Percentiles rank a stretch among this genome's conserved stretches.
These are phyloP conservation scores for Hygrophila difformis DNA, from an alignment of 257 asterid genomes.

Conservation along the genomic window DNA sequence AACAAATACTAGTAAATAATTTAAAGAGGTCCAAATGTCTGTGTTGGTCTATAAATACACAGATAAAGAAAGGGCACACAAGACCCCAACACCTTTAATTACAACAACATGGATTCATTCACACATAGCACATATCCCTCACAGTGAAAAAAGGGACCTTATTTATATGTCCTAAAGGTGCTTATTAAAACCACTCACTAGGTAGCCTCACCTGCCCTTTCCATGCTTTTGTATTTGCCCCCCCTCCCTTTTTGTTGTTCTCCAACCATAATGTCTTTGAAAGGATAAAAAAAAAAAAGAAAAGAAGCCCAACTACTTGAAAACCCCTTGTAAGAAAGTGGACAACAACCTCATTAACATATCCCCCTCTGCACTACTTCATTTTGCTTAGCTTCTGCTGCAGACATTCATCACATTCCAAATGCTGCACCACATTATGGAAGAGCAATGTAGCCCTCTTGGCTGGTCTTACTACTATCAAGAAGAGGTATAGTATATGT, in stretches of 20 bases:
- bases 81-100: constrained; percentile 26
- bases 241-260: constrained; percentile 50
- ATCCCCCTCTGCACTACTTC: constrained; percentile 35
- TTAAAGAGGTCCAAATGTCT: constrained; percentile 6
- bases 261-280: constrained; percentile 54
- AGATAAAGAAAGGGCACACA: constrained; percentile 16
- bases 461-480: constrained; percentile 62
- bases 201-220: constrained; percentile 40
- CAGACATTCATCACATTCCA: no score
- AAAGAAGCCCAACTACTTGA: constrained; percentile 23
- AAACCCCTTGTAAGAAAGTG: constrained; percentile 32
- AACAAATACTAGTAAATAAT: no score
- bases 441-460: constrained; percentile 81
- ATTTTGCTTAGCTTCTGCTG: no score
- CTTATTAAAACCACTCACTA: no score
- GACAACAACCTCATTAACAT: constrained; percentile 35
- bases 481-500: constrained; percentile 51
- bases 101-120: constrained; percentile 19
- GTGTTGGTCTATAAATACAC: not conserved
- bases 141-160: constrained; percentile 1
- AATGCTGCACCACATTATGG: constrained; percentile 39
- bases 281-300: constrained; percentile 13
- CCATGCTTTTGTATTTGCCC: constrained; percentile 69
- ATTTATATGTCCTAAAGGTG: no score
- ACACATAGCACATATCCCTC: constrained; percentile 17